Conservation (phyloP, 345 rosid species). For the Salix udensis region DNA sequence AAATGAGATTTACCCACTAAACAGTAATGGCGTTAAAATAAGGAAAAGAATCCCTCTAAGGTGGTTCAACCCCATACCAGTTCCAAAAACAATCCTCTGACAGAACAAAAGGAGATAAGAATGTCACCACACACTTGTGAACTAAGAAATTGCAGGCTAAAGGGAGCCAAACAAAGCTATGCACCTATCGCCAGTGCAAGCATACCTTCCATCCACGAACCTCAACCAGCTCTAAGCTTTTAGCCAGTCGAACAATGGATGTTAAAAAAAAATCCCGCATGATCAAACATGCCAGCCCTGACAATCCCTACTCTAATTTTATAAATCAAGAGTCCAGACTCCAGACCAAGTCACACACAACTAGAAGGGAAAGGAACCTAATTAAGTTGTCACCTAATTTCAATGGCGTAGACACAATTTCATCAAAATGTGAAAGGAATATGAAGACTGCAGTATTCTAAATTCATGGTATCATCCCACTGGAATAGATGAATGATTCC, state of each 20-base stretch:
- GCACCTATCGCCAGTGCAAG: not conserved
- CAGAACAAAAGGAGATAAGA: not conserved
- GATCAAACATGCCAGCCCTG: not conserved
- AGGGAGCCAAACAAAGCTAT: not conserved
- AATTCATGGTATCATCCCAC: conserved; percentile 36
- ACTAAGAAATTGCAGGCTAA: not conserved
- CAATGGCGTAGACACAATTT: conserved; percentile 9
- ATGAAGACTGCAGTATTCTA: conserved; percentile 21
- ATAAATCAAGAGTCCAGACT: not conserved
- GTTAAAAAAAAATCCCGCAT: not conserved
- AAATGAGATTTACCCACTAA: not conserved
- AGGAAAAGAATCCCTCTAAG: not conserved
- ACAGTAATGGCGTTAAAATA: not conserved
- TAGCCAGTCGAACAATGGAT: not conserved
- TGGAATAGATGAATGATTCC: conserved; percentile 35
- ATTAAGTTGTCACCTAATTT: conserved; percentile 5
- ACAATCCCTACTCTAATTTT: not conserved
- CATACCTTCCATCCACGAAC: not conserved
- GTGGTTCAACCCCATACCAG: not conserved
- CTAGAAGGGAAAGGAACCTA: conserved; percentile 6
- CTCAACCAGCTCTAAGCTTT: not conserved
- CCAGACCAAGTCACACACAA: conserved; percentile 6
- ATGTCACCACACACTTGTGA: not conserved
- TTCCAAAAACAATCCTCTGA: not conserved
- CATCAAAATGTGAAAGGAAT: conserved; percentile 26